Conservation (phyloP, 768 basidiomycete genomes). For the Wakefieldia striispora region DNA sequence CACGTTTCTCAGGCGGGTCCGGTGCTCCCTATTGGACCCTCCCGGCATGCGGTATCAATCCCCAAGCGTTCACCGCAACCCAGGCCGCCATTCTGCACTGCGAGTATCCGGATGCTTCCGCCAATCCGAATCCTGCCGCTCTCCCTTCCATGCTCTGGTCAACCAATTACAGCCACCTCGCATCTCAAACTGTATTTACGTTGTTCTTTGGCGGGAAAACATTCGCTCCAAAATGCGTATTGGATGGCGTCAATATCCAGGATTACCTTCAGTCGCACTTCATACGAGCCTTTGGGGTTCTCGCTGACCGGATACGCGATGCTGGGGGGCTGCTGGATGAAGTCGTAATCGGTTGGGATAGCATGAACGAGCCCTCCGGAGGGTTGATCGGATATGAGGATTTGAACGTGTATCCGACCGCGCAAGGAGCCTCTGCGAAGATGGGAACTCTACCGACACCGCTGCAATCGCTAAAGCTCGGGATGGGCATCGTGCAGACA, state of each 20-base stretch:
- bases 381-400: conserved; percentile 70
- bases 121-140: conserved; percentile 60
- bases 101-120: conserved; percentile 69
- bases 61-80: conserved; percentile 80
- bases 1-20: conserved; percentile 91
- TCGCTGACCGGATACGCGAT: conserved; percentile 75
- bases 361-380: conserved; percentile 91
- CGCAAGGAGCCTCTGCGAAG: conserved; percentile 71
- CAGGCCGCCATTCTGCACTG: conserved; percentile 84
- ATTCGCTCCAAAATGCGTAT: conserved; percentile 87
- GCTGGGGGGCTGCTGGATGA: conserved; percentile 77
- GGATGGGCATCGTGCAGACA: conserved; percentile 81
- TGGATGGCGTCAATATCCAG: conserved; percentile 91
- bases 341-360: conserved; percentile 96
- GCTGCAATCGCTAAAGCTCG: conserved; percentile 77
- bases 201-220: conserved; percentile 90
- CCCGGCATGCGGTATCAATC: conserved; percentile 85
- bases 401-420: conserved; percentile 58
- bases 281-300: conserved; percentile 67
- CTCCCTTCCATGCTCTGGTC: conserved; percentile 97
- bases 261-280: conserved; percentile 81
- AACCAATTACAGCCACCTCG: conserved; percentile 90
- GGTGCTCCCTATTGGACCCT: conserved; percentile 96
- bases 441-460: conserved; percentile 89
- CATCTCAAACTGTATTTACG: conserved; percentile 87